Base-by-base conservation (phyloP, 129 eudicot species). In the Pseudognaphalium luteoalbum region DNA sequence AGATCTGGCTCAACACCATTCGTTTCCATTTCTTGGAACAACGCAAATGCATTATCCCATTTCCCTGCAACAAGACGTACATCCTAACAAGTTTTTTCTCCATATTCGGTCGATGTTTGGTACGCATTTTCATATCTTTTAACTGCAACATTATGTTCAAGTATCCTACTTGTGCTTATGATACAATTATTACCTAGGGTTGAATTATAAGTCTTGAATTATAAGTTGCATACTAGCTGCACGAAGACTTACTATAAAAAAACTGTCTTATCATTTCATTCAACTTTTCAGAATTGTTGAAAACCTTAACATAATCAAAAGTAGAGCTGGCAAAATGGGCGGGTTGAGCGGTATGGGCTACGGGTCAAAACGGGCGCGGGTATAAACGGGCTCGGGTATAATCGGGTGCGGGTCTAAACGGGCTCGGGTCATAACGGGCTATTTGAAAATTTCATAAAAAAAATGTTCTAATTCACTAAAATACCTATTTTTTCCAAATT, bases 21-120 rank as follows among this genome's bases (percentile, higher is more conserved):
- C 81, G 77, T 83, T 81, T 87, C 93, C 97, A 94, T 94, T 79
- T 94, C 97, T 85, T 91, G 88, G 73, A 94, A 91, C 61, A 89
- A 63, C 32, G 76, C 85, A 81, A 71, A 84, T 42, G 96, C 97
- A 81, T 91, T 82, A 58, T 94, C 93, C 92, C 88, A 88, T 57
- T 87, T 78, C 72, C 81, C 99, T 94, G 96, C 86, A 85, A 54
- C 11, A 41, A 41, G 73, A 77, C 25, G 20, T 42, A 66, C 33
- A 56, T 54, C 39, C 65, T 78, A 35, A 71, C 59, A 71, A 4
- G 62, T 41, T 42, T 42, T 51, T 70, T 20, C 64, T 41, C 4
- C 25, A 68, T 68, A 59, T 19, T 25, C 28, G 9, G 41, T 12
- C 11, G n/a, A 7, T 59, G 56, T 0, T 73, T 21, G 37, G 30